Percentiles rank a stretch among this genome's conserved stretches.
These are phyloP conservation scores for Didymella exigua DNA, from an alignment of 2,329 filamentous ascomycete genomes.

Conservation along the genomic window DNA sequence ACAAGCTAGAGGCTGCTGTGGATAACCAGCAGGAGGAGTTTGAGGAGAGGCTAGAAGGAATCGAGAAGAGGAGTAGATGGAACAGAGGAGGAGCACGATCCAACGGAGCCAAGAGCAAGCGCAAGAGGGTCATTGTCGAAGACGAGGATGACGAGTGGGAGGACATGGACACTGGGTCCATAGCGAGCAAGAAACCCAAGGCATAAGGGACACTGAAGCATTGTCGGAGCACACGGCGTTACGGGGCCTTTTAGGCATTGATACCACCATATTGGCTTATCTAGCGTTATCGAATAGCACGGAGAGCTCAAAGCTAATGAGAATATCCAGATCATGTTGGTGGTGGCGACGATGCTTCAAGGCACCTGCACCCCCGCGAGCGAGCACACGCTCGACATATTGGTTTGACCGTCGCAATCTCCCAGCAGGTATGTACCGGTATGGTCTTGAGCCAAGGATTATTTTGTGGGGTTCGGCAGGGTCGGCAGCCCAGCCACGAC, in stretches of 20 bases:
- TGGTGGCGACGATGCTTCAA: too few relatives aligned
- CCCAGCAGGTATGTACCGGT: too few relatives aligned
- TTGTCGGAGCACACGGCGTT: slow-evolving; percentile 9
- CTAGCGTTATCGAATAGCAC: not conserved
- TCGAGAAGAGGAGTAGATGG: slow-evolving; percentile 44
- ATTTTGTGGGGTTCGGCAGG: not conserved
- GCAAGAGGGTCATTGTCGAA: slow-evolving; percentile 43
- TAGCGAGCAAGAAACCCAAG: slow-evolving; percentile 20
- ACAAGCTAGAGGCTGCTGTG: slow-evolving; percentile 74
- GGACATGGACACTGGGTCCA: slow-evolving; percentile 38
- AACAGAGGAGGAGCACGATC: slow-evolving; percentile 22
- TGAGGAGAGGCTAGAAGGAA: slow-evolving; percentile 64
- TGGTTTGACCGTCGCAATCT: too few relatives aligned
- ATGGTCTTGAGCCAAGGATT: too few relatives aligned
- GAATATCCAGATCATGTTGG: too few relatives aligned
- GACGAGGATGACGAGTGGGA: slow-evolving; percentile 49
- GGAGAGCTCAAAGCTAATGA: too few relatives aligned
- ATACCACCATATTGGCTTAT: slow-evolving; percentile 9
- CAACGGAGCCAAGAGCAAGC: slow-evolving; percentile 36
- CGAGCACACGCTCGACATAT: too few relatives aligned
- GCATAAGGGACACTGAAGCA: slow-evolving; percentile 16
- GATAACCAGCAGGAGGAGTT: slow-evolving; percentile 74
- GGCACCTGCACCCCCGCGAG: too few relatives aligned
- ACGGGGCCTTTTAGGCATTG: not conserved
- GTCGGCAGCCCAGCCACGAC: slow-evolving; percentile 5